These are phyloP conservation scores for Hippophae rhamnoides DNA, from an alignment of 306 rosid genomes.

Conservation along the genomic window DNA sequence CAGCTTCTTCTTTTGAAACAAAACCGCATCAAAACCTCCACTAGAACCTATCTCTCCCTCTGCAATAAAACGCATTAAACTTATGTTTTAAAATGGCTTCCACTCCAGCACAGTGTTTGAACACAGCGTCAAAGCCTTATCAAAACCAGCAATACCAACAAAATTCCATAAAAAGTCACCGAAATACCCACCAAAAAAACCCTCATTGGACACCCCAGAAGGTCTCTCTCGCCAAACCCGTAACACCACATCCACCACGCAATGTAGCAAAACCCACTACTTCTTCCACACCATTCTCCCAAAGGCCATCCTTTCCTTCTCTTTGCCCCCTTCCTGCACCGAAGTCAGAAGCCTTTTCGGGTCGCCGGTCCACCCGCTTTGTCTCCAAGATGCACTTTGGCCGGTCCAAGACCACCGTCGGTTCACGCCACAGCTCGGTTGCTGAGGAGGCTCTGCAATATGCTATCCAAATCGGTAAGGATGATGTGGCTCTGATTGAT, in stretches of 20 bases:
- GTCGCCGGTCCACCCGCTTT: conserved; percentile 67
- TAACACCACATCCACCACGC: conserved; percentile 9
- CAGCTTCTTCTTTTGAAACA: conserved; percentile 1
- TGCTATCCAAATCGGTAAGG: conserved; percentile 39
- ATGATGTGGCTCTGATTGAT: conserved; percentile 30
- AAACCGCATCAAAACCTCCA: conserved; percentile 15
- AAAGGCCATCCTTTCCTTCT: conserved; percentile 37
- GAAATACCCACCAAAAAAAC: conserved; percentile 23
- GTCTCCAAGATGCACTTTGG: conserved; percentile 73
- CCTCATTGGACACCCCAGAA: conserved; percentile 38
- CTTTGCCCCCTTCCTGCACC: conserved; percentile 33
- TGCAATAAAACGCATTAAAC: too few species aligned
- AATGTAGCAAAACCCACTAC: conserved; percentile 25
- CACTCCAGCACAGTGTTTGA: conserved; percentile 56
- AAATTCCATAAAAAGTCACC: conserved; percentile 32
- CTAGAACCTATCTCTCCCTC: background rate
- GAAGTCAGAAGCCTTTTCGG: conserved; percentile 54
- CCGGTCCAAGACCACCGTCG: conserved; percentile 39
- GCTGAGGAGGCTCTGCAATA: conserved; percentile 70
- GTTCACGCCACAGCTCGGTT: conserved; percentile 37
- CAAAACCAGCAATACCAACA: conserved; percentile 35
- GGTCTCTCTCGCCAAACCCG: conserved; percentile 36
- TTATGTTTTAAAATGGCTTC: conserved; percentile 38
- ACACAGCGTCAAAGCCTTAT: conserved; percentile 37
- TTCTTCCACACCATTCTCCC: conserved; percentile 20